A percentile compares a stretch with the other conserved stretches of the same genome.
Evolutionary conservation across 805 yeast species (phyloP).

Genomic region (Jamesozyma jinghongensis): DNA sequence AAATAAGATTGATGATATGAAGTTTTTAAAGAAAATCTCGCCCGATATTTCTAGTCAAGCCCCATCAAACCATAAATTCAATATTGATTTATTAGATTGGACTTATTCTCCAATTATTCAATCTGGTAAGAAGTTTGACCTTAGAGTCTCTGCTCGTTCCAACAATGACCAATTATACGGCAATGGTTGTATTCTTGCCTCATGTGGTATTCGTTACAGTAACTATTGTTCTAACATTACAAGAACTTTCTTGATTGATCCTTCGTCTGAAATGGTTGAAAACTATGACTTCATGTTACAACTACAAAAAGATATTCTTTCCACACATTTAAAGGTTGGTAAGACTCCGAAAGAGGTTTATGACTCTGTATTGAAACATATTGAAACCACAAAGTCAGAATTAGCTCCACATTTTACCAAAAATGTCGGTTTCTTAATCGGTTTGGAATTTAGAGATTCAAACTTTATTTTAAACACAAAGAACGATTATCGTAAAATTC

Average conservation of each 20-base stretch:
- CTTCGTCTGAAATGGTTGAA: constrained; percentile 65
- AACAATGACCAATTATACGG: constrained; percentile 54
- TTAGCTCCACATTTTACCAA: constrained; percentile 57
- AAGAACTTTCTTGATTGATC: constrained; percentile 84
- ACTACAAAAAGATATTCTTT: constrained; percentile 58
- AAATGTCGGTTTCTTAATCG: constrained; percentile 81
- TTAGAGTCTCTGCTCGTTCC: constrained; percentile 76
- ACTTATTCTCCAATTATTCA: constrained; percentile 86
- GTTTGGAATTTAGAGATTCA: constrained; percentile 82
- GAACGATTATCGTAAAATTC: constrained; percentile 50
- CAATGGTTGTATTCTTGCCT: constrained; percentile 70
- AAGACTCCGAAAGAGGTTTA: constrained; percentile 58
- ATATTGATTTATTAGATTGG: constrained; percentile 77
- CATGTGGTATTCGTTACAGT: constrained; percentile 79
- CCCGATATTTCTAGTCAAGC: constrained; percentile 33
- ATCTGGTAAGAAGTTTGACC: constrained; percentile 77
- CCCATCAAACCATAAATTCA: constrained; percentile 53
- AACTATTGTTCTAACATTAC: constrained; percentile 83
- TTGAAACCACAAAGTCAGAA: constrained; percentile 56
- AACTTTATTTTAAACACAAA: constrained; percentile 63
- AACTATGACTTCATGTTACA: constrained; percentile 69
- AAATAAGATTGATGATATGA: constrained; percentile 69
- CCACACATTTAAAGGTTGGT: constrained; percentile 55
- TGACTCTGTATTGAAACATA: constrained; percentile 48
- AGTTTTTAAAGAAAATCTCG: constrained; percentile 50